Percentiles rank a stretch among this genome's conserved stretches.
Evolutionary conservation across 352 stramenopile genomes (phyloP).

Genomic region (Blastocystis sp.): DNA sequence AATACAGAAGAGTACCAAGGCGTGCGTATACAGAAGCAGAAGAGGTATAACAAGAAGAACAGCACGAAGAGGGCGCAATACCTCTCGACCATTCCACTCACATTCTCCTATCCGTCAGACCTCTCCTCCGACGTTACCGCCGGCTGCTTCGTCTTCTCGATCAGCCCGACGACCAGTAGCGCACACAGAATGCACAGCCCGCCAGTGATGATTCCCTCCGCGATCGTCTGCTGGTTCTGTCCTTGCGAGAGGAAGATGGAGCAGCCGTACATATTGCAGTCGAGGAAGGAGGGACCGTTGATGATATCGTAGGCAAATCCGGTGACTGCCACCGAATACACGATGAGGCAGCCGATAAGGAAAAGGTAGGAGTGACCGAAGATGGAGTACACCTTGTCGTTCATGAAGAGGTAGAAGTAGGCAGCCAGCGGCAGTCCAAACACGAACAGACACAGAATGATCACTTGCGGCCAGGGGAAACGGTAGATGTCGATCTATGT

Average conservation of each 20-base stretch:
- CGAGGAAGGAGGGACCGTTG: neutral
- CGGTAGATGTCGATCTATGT: conserved; percentile 54
- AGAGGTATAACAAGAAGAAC: neutral
- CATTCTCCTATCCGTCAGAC: neutral
- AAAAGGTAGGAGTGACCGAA: conserved; percentile 7
- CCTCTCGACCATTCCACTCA: neutral
- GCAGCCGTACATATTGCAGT: conserved; percentile 6
- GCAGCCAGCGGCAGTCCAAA: conserved; percentile 45
- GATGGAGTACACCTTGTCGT: neutral
- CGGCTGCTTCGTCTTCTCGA: neutral
- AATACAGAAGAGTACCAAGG: conserved; percentile 49
- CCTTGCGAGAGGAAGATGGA: neutral
- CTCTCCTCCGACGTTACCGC: neutral
- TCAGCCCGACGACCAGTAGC: neutral
- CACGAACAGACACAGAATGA: conserved; percentile 42
- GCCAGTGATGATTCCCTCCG: conserved; percentile 35
- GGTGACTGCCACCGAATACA: conserved; percentile 46
- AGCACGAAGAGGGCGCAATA: neutral
- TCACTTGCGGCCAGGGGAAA: conserved; percentile 54
- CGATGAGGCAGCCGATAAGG: neutral
- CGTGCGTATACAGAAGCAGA: conserved; percentile 44
- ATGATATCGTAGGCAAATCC: conserved; percentile 51
- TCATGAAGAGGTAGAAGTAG: conserved; percentile 38
- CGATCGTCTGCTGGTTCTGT: conserved; percentile 39
- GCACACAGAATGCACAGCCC: conserved; percentile 19